A percentile compares a stretch with the other conserved stretches of the same genome.
phyloP scores from a whole-genome alignment of 2,329 filamentous ascomycete genomes.

The Talaromyces pinophilus region DNA sequence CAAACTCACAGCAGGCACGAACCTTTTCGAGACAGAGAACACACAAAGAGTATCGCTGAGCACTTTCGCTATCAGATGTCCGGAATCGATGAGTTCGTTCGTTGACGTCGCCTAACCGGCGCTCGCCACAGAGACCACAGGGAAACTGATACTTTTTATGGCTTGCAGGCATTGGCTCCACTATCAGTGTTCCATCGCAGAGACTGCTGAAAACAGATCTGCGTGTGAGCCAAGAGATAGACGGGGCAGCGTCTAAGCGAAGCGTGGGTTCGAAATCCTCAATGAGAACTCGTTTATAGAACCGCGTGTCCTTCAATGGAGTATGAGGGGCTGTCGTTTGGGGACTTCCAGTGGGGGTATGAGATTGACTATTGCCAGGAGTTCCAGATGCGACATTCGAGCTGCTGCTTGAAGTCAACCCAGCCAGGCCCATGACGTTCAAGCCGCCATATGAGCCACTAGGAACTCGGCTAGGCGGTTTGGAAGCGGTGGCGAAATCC shows the following conservation, averaged over 20 bases:
- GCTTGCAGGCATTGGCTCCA: slow-evolving; percentile 76
- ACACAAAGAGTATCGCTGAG: slow-evolving; percentile 87
- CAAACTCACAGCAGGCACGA: slow-evolving; percentile 85
- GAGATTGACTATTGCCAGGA: slow-evolving; percentile 38
- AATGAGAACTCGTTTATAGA: slow-evolving; percentile 83
- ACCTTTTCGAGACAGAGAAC: slow-evolving; percentile 81
- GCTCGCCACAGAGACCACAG: slow-evolving; percentile 88
- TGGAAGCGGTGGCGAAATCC: slow-evolving; percentile 64
- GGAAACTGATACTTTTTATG: slow-evolving; percentile 57
- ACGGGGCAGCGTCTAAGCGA: slow-evolving; percentile 82
- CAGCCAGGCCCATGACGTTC: slow-evolving; percentile 59
- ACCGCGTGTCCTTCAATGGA: slow-evolving; percentile 83
- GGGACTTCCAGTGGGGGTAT: slow-evolving; percentile 53
- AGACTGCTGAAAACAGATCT: slow-evolving; percentile 81
- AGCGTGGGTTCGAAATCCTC: slow-evolving; percentile 96
- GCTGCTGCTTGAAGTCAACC: slow-evolving; percentile 36
- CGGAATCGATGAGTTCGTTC: slow-evolving; percentile 84
- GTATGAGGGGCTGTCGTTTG: slow-evolving; percentile 46
- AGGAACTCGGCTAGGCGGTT: slow-evolving; percentile 65
- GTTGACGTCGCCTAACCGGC: slow-evolving; percentile 68
- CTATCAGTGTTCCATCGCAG: slow-evolving; percentile 79
- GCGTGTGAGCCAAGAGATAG: slow-evolving; percentile 89
- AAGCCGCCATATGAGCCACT: slow-evolving; percentile 70
- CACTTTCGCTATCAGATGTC: slow-evolving; percentile 80
- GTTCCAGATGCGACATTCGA: slow-evolving; percentile 65